These are phyloP conservation scores for Nakazawaea ishiwadae DNA, from an alignment of 805 yeast genomes.

Conservation along the genomic window DNA sequence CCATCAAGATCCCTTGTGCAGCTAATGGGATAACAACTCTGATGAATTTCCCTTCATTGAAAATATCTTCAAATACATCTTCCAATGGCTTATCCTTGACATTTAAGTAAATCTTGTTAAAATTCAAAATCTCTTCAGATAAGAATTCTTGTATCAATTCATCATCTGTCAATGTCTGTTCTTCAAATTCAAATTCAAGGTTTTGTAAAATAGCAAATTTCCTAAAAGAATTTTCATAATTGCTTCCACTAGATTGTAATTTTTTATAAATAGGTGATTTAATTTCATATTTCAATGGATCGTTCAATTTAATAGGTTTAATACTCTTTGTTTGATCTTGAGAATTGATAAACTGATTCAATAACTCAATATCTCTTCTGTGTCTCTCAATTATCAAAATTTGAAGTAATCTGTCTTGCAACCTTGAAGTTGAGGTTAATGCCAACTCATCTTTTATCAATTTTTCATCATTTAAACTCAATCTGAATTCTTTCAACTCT, in stretches of 20 bases:
- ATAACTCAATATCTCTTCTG: constrained; percentile 20
- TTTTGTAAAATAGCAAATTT: constrained; percentile 30
- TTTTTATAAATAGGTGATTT: constrained; percentile 24
- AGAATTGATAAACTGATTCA: constrained; percentile 19
- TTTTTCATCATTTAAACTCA: constrained; percentile 15
- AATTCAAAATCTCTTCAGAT: constrained; percentile 21
- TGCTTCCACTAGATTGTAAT: constrained; percentile 17
- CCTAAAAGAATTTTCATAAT: constrained; percentile 22
- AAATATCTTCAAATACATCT: constrained; percentile 16
- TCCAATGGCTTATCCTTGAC: constrained; percentile 11
- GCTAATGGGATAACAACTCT: constrained; percentile 30
- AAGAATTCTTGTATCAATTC: constrained; percentile 25
- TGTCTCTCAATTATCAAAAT: constrained; percentile 31
- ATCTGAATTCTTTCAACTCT: constrained; percentile 20
- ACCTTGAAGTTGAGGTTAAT: constrained; percentile 25
- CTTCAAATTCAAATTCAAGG: constrained; percentile 31
- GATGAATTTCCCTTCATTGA: constrained; percentile 22
- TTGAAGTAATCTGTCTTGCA: constrained; percentile 29
- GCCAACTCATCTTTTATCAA: constrained; percentile 12
- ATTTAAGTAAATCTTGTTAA: constrained; percentile 16
- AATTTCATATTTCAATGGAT: constrained; percentile 28
- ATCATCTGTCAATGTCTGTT: constrained; percentile 12
- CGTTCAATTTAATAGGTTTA: constrained; percentile 19
- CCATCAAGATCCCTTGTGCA: constrained; percentile 25
- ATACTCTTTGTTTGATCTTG: constrained; percentile 13